Conservation (phyloP, 106 monocot species). For the Allium fistulosum region DNA sequence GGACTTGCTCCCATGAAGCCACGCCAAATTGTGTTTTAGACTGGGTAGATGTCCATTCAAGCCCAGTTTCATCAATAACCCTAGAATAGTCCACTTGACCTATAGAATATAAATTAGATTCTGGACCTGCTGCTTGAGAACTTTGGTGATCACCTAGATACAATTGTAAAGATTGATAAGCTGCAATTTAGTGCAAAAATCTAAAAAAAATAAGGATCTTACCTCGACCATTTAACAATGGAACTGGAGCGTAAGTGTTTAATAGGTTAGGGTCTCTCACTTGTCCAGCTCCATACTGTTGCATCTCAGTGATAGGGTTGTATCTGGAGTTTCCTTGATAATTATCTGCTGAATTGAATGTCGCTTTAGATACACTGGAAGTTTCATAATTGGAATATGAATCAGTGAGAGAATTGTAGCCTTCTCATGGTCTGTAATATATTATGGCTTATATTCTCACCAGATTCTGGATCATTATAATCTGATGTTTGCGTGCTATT, state of each 20-base stretch:
- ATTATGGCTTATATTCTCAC: slow-evolving; percentile 14
- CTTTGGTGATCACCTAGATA: slow-evolving; percentile 27
- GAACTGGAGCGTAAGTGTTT: slow-evolving; percentile 15
- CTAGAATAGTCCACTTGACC: slow-evolving; percentile 33
- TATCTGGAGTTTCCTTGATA: slow-evolving; percentile 88
- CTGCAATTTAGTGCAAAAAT: too few species aligned
- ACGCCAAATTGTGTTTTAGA: slow-evolving; percentile 34
- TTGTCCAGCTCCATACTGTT: slow-evolving; percentile 48
- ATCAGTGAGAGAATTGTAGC: slow-evolving; percentile 37
- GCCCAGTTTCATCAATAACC: slow-evolving; percentile 28
- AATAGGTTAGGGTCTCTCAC: slow-evolving; percentile 22
- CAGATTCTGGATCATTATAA: slow-evolving; percentile 78
- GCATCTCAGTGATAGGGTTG: slow-evolving; percentile 88
- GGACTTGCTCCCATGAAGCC: slow-evolving; percentile 43
- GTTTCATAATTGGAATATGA: slow-evolving; percentile 82
- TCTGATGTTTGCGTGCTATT: slow-evolving; percentile 50
- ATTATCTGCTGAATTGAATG: slow-evolving; percentile 99
- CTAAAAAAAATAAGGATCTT: slow-evolving; percentile 4
- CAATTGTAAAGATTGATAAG: too few species aligned
- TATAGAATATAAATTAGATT: slow-evolving; percentile 34
- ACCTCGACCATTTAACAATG: slow-evolving; percentile 21
- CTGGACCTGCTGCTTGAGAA: slow-evolving; percentile 21
- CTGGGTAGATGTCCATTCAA: slow-evolving; percentile 25
- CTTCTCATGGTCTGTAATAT: too few species aligned
- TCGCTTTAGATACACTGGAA: slow-evolving; percentile 98